Percentiles rank a stretch among this genome's conserved stretches.
Evolutionary conservation across 768 basidiomycete genomes (phyloP).

Genomic region (Collybiopsis confluens): DNA sequence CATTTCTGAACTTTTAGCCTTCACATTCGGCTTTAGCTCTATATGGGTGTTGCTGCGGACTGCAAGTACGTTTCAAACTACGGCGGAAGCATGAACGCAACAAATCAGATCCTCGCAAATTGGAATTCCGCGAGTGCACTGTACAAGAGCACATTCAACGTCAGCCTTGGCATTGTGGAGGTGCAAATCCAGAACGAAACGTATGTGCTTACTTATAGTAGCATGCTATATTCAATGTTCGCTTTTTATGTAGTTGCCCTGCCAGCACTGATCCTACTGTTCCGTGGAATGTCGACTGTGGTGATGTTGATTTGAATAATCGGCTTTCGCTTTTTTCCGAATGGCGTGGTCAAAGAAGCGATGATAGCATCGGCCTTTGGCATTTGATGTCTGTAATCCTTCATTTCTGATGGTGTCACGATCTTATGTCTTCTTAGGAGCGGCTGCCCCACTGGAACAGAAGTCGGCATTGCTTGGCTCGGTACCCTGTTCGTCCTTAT

Average conservation of each 20-base stretch:
- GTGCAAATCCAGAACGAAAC: slow-evolving; percentile 63
- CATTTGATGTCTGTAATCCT: slow-evolving; percentile 57
- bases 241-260: slow-evolving; percentile 57
- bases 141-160: slow-evolving; percentile 81
- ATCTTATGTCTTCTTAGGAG: slow-evolving; percentile 26
- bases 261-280: slow-evolving; percentile 39
- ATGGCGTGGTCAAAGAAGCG: slow-evolving; percentile 72
- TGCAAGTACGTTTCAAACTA: slow-evolving; percentile 72
- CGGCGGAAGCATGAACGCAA: slow-evolving; percentile 60
- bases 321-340: slow-evolving; percentile 76
- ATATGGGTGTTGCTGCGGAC: slow-evolving; percentile 87
- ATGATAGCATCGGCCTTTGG: slow-evolving; percentile 81
- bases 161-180: slow-evolving; percentile 80
- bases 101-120: slow-evolving; percentile 67
- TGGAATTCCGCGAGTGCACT: slow-evolving; percentile 76
- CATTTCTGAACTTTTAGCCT: neutral
- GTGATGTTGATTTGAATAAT: slow-evolving; percentile 51
- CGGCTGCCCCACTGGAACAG: slow-evolving; percentile 73
- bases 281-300: slow-evolving; percentile 79
- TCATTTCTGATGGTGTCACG: neutral
- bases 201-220: slow-evolving; percentile 23
- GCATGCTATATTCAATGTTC: neutral
- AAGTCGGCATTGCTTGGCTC: slow-evolving; percentile 88
- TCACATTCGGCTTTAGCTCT: slow-evolving; percentile 34
- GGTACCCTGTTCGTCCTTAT: slow-evolving; percentile 55